Conservation (phyloP, 192 early-diverging fungal species). For the Chytriomyces hyalinus region DNA sequence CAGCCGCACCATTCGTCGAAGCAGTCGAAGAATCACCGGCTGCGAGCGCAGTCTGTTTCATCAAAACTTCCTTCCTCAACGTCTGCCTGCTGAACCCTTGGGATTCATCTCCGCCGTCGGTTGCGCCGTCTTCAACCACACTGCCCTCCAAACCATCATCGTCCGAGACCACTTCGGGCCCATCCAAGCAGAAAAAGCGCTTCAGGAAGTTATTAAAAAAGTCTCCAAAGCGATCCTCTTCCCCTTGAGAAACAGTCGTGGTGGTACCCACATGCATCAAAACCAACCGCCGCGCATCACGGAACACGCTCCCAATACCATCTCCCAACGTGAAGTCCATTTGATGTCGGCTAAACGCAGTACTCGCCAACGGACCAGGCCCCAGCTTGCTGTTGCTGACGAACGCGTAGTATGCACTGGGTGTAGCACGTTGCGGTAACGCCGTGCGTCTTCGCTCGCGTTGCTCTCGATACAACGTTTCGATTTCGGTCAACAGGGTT, state of each 20-base stretch:
- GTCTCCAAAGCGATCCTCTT: constrained; percentile 76
- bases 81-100: background rate
- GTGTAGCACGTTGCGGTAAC: background rate
- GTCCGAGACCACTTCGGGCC: constrained; percentile 57
- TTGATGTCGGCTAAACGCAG: constrained; percentile 64
- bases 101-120: background rate
- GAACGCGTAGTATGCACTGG: constrained; percentile 36
- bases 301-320: constrained; percentile 62
- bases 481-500: constrained; percentile 83
- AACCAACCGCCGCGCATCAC: constrained; percentile 78
- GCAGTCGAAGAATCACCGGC: background rate
- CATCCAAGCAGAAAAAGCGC: constrained; percentile 66
- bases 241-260: constrained; percentile 58
- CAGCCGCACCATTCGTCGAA: background rate
- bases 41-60: constrained; percentile 22
- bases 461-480: constrained; percentile 82
- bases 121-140: constrained; percentile 25
- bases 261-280: constrained; percentile 73
- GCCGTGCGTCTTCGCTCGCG: constrained; percentile 54
- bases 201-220: constrained; percentile 78
- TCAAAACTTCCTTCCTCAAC: constrained; percentile 28
- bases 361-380: constrained; percentile 4
- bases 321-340: constrained; percentile 82
- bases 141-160: constrained; percentile 42
- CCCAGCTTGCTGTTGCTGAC: background rate